Conservation (phyloP, 805 yeast species). For the Torulaspora gathmanii region DNA sequence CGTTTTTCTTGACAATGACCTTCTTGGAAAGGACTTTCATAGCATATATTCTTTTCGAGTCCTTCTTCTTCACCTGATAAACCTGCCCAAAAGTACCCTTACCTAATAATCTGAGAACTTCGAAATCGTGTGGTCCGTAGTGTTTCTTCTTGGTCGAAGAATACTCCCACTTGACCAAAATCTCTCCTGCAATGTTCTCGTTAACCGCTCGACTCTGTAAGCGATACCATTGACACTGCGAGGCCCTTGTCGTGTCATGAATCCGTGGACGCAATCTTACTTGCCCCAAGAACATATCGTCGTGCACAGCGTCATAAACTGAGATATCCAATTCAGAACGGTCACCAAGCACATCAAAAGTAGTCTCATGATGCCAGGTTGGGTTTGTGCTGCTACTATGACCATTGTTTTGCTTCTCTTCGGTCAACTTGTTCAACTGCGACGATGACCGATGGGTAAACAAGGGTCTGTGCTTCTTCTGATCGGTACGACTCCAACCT, state of each 20-base stretch:
- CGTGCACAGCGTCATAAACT: conserved; percentile 79
- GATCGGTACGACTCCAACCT: conserved; percentile 20
- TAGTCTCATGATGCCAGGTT: conserved; percentile 87
- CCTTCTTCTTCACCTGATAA: conserved; percentile 88
- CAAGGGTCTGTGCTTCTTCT: conserved; percentile 37
- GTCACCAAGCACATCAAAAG: conserved; percentile 84
- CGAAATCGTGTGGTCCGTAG: conserved; percentile 93
- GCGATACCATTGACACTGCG: conserved; percentile 68
- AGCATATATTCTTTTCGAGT: conserved; percentile 87
- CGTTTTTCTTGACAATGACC: conserved; percentile 93
- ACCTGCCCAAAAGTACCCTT: conserved; percentile 98
- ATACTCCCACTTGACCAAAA: conserved; percentile 71
- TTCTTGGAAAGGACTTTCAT: conserved; percentile 95
- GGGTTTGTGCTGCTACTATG: conserved; percentile 47
- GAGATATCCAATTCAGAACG: conserved; percentile 81
- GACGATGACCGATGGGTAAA: conserved; percentile 45
- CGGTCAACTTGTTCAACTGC: conserved; percentile 35
- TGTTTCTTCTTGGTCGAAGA: conserved; percentile 64
- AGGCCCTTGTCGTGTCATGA: conserved; percentile 28
- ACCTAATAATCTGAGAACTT: conserved; percentile 82
- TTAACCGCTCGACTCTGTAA: conserved; percentile 70
- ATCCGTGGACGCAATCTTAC: conserved; percentile 64
- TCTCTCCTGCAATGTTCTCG: conserved; percentile 72
- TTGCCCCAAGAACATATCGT: conserved; percentile 84
- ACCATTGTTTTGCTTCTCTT: conserved; percentile 22